phyloP scores from a whole-genome alignment of 2,329 filamentous ascomycete species.

The Exophiala dermatitidis region DNA sequence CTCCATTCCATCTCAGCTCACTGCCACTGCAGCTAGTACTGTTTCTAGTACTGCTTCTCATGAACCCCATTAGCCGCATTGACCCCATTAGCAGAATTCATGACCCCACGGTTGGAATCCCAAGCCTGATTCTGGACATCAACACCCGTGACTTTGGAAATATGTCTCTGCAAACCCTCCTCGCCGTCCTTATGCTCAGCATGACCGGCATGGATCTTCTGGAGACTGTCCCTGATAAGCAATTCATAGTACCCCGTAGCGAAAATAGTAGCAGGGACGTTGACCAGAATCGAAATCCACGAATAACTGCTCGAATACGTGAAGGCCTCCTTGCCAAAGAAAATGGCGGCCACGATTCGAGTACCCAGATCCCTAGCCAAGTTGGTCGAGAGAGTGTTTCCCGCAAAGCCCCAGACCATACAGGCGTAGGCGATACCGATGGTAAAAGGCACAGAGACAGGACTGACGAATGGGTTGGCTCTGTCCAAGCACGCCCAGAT shows the following conservation, averaged over 20 bases:
- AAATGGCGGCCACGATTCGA: conserved; percentile 53
- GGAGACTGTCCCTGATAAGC: conserved; percentile 47
- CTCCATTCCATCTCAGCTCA: no score
- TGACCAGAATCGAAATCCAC: conserved; percentile 51
- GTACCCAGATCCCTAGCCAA: conserved; percentile 53
- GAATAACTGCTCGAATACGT: conserved; percentile 39
- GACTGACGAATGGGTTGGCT: conserved; percentile 51
- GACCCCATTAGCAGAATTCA: conserved; percentile 17
- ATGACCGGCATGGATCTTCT: conserved; percentile 46
- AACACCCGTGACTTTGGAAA: conserved; percentile 33
- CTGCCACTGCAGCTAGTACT: neutral
- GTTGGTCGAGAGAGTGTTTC: conserved; percentile 51
- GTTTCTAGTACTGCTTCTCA: conserved; percentile 16
- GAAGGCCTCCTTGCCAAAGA: conserved; percentile 48
- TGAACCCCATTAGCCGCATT: conserved; percentile 18
- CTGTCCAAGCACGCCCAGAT: conserved; percentile 54
- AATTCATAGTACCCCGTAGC: conserved; percentile 51
- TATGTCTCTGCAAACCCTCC: conserved; percentile 42
- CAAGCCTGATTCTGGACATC: conserved; percentile 6
- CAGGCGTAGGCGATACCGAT: conserved; percentile 51
- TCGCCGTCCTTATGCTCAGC: conserved; percentile 47
- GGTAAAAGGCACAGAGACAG: conserved; percentile 44
- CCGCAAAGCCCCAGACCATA: conserved; percentile 53
- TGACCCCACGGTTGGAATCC: conserved; percentile 12
- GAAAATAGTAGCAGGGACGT: conserved; percentile 51